phyloP scores from a whole-genome alignment of 495 filamentous ascomycete genomes.

The Amniculicola lignicola region DNA sequence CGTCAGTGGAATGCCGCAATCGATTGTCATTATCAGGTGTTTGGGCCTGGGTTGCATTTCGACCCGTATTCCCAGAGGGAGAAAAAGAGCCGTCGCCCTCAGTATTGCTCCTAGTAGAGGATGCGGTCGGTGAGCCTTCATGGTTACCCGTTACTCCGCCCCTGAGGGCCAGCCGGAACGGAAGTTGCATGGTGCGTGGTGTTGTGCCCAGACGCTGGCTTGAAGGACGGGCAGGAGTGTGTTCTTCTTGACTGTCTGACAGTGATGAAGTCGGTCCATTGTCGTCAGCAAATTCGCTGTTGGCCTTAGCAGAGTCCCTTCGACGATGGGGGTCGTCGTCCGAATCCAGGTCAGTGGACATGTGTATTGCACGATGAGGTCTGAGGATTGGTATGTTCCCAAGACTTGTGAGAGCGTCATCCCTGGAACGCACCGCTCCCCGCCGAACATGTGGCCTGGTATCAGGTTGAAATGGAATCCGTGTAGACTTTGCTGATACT shows the following conservation, averaged over 20 bases:
- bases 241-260: background rate
- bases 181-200: background rate
- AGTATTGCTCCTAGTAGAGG: background rate
- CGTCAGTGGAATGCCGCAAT: too few relatives aligned
- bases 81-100: constrained; percentile 9
- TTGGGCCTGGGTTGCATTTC: too few relatives aligned
- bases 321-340: background rate
- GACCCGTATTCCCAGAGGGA: too few relatives aligned
- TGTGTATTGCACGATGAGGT: constrained; percentile 12
- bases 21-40: too few relatives aligned
- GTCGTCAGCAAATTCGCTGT: background rate
- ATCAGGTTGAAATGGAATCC: background rate
- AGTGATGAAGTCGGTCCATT: background rate
- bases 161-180: constrained; percentile 15
- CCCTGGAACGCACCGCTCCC: constrained; percentile 26
- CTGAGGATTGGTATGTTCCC: constrained; percentile 13
- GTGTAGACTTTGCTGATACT: background rate
- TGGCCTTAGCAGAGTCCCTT: background rate
- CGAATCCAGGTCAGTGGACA: constrained; percentile 1
- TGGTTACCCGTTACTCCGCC: too few relatives aligned
- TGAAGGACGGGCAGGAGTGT: background rate
- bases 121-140: background rate
- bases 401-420: constrained; percentile 28
- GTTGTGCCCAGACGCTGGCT: too few relatives aligned
- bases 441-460: constrained; percentile 15